These are phyloP conservation scores for Azolla pinnata DNA, from an alignment of 75 land plant genomes.

Conservation along the genomic window DNA sequence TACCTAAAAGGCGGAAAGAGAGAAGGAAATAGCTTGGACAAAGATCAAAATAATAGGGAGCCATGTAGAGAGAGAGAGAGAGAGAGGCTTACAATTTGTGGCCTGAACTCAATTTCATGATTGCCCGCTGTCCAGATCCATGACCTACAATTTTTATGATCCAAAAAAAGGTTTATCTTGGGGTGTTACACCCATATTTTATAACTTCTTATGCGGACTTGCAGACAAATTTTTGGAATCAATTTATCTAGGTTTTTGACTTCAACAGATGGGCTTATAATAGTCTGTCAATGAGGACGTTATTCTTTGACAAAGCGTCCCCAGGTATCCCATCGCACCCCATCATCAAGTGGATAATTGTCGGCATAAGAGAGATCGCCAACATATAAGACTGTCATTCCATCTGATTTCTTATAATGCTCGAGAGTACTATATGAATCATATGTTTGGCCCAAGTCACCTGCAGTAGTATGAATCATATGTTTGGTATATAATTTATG, in stretches of 20 bases:
- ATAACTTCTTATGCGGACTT: too few species aligned
- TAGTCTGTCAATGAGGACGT: too few species aligned
- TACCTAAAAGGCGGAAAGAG: too few species aligned
- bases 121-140: constrained; percentile 93
- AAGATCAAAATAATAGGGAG: too few species aligned
- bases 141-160: constrained; percentile 77
- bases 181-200: too few species aligned
- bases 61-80: too few species aligned
- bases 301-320: constrained; percentile 68
- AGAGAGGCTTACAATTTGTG: constrained; percentile 34
- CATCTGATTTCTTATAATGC: constrained; percentile 66
- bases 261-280: too few species aligned
- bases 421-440: constrained; percentile 71
- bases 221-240: too few species aligned
- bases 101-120: constrained; percentile 63
- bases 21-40: too few species aligned
- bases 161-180: too few species aligned
- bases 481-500: too few species aligned
- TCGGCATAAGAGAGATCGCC: constrained; percentile 98
- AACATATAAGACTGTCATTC: constrained; percentile 59
- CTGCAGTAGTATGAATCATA: constrained; percentile 34
- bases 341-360: constrained; percentile 50
- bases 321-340: constrained; percentile 89
- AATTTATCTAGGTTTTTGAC: too few species aligned
- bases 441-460: constrained; percentile 90